These are phyloP conservation scores for Xerocomus brunneocitrinus DNA, from an alignment of 768 basidiomycete species.

Conservation along the genomic window DNA sequence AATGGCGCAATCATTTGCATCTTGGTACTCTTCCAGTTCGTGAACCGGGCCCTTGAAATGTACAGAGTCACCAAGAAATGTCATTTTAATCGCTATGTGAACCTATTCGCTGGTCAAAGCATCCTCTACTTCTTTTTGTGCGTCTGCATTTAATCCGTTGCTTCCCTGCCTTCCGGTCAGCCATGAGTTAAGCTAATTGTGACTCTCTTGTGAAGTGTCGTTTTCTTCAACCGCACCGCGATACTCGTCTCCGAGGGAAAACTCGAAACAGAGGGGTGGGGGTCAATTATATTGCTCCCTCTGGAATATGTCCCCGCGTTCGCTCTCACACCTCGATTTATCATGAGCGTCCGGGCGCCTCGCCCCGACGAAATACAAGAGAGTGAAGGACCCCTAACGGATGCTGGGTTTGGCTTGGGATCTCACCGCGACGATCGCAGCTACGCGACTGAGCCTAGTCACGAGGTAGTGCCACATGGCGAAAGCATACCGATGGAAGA, in stretches of 20 bases:
- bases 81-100: slow-evolving; percentile 8
- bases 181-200: not conserved
- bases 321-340: slow-evolving; percentile 10
- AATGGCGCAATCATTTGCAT: slow-evolving; percentile 3
- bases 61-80: slow-evolving; percentile 2
- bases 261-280: slow-evolving; percentile 3
- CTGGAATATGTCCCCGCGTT: slow-evolving; percentile 6
- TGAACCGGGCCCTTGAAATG: not conserved
- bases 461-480: not conserved
- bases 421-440: not conserved
- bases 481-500: not conserved
- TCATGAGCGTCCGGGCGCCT: slow-evolving; percentile 4
- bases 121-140: slow-evolving; percentile 12
- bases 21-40: slow-evolving; percentile 3
- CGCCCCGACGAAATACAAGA: not conserved
- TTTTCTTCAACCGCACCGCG: slow-evolving; percentile 6
- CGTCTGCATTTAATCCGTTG: not conserved
- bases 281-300: not conserved
- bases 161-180: not conserved
- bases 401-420: not conserved
- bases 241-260: slow-evolving; percentile 1
- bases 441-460: not conserved
- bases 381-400: not conserved
- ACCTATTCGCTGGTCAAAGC: slow-evolving; percentile 3
- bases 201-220: not conserved